Conservation (phyloP, 768 basidiomycete genomes). For the Termitomyces sp. region DNA sequence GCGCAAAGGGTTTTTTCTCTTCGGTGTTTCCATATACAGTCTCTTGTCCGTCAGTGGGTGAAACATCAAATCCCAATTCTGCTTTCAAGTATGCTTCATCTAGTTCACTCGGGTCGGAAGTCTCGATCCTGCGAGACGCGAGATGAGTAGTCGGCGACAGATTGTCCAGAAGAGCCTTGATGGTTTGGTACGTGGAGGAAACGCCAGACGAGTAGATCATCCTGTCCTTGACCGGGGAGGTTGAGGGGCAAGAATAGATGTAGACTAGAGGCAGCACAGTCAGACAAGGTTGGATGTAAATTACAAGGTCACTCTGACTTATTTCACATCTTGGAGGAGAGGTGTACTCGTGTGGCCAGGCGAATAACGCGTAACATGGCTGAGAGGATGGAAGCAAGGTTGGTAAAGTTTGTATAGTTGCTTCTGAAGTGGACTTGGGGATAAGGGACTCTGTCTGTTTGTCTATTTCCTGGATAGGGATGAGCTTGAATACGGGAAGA, state of each 20-base stretch:
- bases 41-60: neutral
- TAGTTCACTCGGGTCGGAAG: constrained; percentile 73
- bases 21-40: constrained; percentile 6
- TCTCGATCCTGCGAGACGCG: constrained; percentile 69
- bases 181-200: constrained; percentile 48
- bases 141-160: constrained; percentile 34
- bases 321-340: constrained; percentile 49
- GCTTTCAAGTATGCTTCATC: constrained; percentile 55
- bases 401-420: constrained; percentile 38
- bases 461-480: constrained; percentile 56
- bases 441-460: constrained; percentile 54
- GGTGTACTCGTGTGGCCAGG: constrained; percentile 47
- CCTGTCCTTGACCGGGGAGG: constrained; percentile 75
- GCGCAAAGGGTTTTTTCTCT: constrained; percentile 54
- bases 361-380: constrained; percentile 66
- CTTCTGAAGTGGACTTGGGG: constrained; percentile 35
- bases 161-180: constrained; percentile 45
- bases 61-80: constrained; percentile 39
- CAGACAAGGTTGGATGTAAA: constrained; percentile 23
- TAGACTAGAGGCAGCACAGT: constrained; percentile 47
- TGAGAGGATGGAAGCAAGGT: constrained; percentile 49
- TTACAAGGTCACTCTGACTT: constrained; percentile 33
- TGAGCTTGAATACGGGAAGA: neutral
- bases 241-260: constrained; percentile 86
- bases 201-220: constrained; percentile 87